Evolutionary conservation across 2,329 filamentous ascomycete species (phyloP).

Genomic region (Lasiodiplodia citricola): DNA sequence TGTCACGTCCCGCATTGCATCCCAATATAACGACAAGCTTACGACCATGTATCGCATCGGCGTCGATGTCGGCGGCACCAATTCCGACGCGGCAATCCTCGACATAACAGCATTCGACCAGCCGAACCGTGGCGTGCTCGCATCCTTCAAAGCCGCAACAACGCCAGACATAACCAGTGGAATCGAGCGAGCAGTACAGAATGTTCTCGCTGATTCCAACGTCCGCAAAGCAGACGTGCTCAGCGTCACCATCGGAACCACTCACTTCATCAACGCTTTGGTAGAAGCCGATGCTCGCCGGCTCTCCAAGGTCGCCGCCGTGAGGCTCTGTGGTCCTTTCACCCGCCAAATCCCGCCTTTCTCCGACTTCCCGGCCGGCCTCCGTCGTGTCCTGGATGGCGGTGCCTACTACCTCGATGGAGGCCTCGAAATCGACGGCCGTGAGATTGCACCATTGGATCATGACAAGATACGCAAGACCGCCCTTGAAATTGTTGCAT

Average conservation of each 20-base stretch:
- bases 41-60: conserved; percentile 33
- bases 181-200: conserved; percentile 45
- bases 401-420: conserved; percentile 52
- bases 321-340: conserved; percentile 61
- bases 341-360: conserved; percentile 58
- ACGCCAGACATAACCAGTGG: conserved; percentile 49
- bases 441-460: conserved; percentile 50
- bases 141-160: conserved; percentile 43
- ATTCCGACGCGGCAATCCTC: conserved; percentile 43
- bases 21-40: neutral
- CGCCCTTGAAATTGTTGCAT: conserved; percentile 41
- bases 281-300: conserved; percentile 58
- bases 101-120: conserved; percentile 33
- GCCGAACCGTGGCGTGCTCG: conserved; percentile 32
- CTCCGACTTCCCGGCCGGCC: conserved; percentile 59
- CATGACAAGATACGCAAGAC: conserved; percentile 45
- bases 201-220: conserved; percentile 42
- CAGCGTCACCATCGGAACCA: conserved; percentile 44
- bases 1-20: neutral
- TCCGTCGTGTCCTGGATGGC: conserved; percentile 54
- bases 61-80: conserved; percentile 48
- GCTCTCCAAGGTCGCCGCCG: conserved; percentile 58
- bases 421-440: conserved; percentile 47
- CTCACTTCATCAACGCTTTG: conserved; percentile 65
- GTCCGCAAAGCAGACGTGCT: conserved; percentile 19